Evolutionary conservation across 257 asterid species (phyloP).

Genomic region (Prunella vulgaris): DNA sequence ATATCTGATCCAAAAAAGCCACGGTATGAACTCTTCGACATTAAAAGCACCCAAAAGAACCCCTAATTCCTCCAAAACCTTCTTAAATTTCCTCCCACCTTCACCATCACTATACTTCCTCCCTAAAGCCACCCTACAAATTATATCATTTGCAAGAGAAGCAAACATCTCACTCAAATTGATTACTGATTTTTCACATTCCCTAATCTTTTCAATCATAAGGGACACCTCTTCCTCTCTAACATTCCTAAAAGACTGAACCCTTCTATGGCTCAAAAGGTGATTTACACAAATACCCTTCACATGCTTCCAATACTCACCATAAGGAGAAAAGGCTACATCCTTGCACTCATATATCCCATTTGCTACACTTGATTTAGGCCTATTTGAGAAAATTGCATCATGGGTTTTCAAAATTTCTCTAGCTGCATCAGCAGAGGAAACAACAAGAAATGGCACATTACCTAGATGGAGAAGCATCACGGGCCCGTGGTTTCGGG

Average conservation of each 20-base stretch:
- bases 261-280: conserved; percentile 36
- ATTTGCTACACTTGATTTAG: conserved; percentile 36
- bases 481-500: conserved; percentile 37
- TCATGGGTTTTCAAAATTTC: conserved; percentile 46
- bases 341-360: conserved; percentile 39
- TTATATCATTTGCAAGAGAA: conserved; percentile 30
- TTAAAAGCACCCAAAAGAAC: conserved; percentile 35
- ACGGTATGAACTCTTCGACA: conserved; percentile 42
- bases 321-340: conserved; percentile 39
- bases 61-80: conserved; percentile 40
- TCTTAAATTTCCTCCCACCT: conserved; percentile 36
- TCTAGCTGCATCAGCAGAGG: conserved; percentile 33
- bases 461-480: conserved; percentile 46
- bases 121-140: conserved; percentile 47
- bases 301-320: conserved; percentile 45
- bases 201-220: conserved; percentile 29
- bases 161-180: conserved; percentile 39
- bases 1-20: conserved; percentile 38
- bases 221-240: conserved; percentile 35
- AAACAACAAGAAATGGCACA: conserved; percentile 36
- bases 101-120: conserved; percentile 36
- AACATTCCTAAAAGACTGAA: conserved; percentile 36
- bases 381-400: conserved; percentile 40
- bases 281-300: conserved; percentile 37
- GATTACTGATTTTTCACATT: conserved; percentile 4